Percentiles rank a stretch among this genome's conserved stretches.
Conservation (phyloP, 129 eudicot genomes). For the Lonicera japonica region DNA sequence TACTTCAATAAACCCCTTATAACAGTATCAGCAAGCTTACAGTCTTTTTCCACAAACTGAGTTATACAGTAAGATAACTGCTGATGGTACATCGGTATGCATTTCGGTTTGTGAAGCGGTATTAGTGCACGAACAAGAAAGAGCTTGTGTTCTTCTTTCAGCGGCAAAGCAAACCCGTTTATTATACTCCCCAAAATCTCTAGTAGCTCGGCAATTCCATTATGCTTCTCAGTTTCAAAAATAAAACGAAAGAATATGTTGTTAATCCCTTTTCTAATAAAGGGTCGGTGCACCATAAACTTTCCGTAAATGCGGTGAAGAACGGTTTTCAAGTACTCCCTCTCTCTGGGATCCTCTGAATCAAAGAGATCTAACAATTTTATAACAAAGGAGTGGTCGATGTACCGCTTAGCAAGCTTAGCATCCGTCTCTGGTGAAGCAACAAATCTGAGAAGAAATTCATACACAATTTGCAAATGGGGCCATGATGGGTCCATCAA, state of each 20-base stretch:
- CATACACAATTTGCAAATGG: slow-evolving; percentile 75
- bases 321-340: slow-evolving; percentile 61
- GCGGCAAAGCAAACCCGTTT: slow-evolving; percentile 71
- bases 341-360: slow-evolving; percentile 72
- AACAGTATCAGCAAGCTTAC: slow-evolving; percentile 81
- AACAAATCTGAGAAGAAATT: slow-evolving; percentile 64
- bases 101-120: slow-evolving; percentile 79
- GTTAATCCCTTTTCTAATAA: slow-evolving; percentile 66
- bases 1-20: slow-evolving; percentile 70
- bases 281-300: slow-evolving; percentile 83
- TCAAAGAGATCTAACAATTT: slow-evolving; percentile 62
- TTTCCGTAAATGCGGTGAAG: slow-evolving; percentile 76
- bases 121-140: slow-evolving; percentile 70
- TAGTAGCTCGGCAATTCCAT: slow-evolving; percentile 70
- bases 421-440: slow-evolving; percentile 79
- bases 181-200: slow-evolving; percentile 77
- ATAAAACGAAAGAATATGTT: slow-evolving; percentile 64
- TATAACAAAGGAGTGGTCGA: slow-evolving; percentile 56
- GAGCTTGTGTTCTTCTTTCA: slow-evolving; percentile 79
- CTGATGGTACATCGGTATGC: slow-evolving; percentile 73
- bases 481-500: slow-evolving; percentile 82
- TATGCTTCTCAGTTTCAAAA: slow-evolving; percentile 76
- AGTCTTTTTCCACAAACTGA: slow-evolving; percentile 77
- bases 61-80: slow-evolving; percentile 72
- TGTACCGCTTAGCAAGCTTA: slow-evolving; percentile 59